Evolutionary conservation across 2,329 filamentous ascomycete genomes (phyloP), one percentile per base, ranked within the genome.

Genomic region (Aspergillus versicolor): DNA sequence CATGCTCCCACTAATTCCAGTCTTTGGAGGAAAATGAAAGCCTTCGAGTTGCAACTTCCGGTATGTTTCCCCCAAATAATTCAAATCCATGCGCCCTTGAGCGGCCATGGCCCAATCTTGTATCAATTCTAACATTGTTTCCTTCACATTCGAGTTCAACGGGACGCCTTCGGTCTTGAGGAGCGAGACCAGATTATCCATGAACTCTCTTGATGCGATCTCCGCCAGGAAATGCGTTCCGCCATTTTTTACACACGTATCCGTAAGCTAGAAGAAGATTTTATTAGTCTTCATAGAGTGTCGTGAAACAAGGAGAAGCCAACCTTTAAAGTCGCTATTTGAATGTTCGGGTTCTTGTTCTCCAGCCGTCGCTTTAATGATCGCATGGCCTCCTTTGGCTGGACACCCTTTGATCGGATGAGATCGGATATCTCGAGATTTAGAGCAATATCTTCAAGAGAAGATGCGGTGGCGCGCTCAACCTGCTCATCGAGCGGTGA

Each of bases 201-300:
- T 95, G 70, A 97, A 99, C 78, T 99, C 94, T 62, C 92, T 87
- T 17, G 93, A 97, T 41, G 94, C 93, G 66, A 99, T 94, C 78
- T 99, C 94, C 64, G 88, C 84, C 49, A 99, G 87, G 75, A 99
- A 99, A 76, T 99, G 94, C 40, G 89, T 85, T 65, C 94, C 94
- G 58, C 94, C 94, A 80, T 99, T 99, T 80, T 99, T 99, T 60
- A 97, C 92, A 73, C 94, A 99, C 1, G 94, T 97, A 78, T 99
- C 94, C 63, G 92, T 96, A 68, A 99, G 88, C 91, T 88, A 65
- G 19, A 34, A 22, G 22, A 8, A 34, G 34, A 37, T 47, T 12
- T 27, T 7, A 27, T 30, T 44, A 68, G 63, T 46, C 6, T 30
- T 24, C 12, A 17, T 27, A 12, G 19, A 19, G 22, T 17, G 22